Evolutionary conservation across 768 basidiomycete genomes (phyloP).

Genomic region (Auriculariales sp.): DNA sequence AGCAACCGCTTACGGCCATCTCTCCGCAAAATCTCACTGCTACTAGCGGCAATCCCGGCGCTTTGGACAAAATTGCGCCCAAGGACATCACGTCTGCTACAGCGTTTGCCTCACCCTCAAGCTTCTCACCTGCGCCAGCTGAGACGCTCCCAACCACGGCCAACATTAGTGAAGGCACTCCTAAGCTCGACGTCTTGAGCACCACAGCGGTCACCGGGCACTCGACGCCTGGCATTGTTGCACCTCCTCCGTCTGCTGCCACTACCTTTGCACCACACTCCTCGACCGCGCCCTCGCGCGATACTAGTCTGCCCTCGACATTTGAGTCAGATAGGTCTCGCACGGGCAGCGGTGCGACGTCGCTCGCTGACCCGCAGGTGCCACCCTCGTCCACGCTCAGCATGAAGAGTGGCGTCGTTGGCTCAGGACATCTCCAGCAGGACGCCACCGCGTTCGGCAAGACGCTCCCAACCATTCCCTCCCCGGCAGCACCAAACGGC

Average conservation of each 20-base stretch:
- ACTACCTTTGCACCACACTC: background rate
- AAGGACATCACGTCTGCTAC: background rate
- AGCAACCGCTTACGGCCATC: background rate
- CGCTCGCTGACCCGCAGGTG: background rate
- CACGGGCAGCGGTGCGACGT: background rate
- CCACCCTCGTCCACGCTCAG: background rate
- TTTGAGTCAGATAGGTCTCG: background rate
- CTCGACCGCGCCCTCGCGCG: background rate
- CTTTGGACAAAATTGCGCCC: background rate
- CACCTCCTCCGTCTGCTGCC: background rate
- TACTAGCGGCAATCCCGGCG: background rate
- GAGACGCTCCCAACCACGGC: background rate
- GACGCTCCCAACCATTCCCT: background rate
- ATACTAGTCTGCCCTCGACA: background rate
- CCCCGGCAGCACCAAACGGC: background rate
- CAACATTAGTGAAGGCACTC: background rate
- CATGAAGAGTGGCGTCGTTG: background rate
- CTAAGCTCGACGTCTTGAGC: background rate
- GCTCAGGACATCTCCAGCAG: background rate
- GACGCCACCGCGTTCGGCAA: background rate
- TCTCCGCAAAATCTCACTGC: background rate
- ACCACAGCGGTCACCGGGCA: background rate
- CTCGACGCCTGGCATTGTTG: background rate
- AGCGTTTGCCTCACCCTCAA: background rate
- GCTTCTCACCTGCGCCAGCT: background rate